Evolutionary conservation across 2,329 filamentous ascomycete species (phyloP).

Genomic region (Lasiodiplodia sp.): DNA sequence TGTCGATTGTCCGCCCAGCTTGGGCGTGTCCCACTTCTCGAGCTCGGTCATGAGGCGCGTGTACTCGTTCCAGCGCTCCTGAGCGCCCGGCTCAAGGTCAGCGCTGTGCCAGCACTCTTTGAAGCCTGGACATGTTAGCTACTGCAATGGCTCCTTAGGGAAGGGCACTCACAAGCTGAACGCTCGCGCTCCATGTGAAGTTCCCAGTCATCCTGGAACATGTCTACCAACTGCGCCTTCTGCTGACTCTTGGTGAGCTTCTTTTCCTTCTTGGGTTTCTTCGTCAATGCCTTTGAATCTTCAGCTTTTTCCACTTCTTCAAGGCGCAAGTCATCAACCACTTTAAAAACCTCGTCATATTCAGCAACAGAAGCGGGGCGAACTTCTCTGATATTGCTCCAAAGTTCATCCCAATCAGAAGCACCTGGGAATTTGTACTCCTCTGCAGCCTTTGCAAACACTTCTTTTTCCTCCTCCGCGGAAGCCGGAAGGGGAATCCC

Average conservation of each 20-base stretch:
- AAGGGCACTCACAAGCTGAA: slow-evolving; percentile 40
- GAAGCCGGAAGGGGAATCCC: background rate
- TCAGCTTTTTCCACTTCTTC: too few species aligned
- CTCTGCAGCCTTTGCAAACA: background rate
- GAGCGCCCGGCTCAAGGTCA: slow-evolving; percentile 52
- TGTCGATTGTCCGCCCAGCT: background rate
- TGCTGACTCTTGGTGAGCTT: background rate
- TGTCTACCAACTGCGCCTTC: background rate
- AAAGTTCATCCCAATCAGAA: slow-evolving; percentile 4
- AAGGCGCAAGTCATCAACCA: background rate
- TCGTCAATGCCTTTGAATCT: background rate
- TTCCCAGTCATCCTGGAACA: slow-evolving; percentile 37
- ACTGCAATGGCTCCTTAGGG: fast-evolving
- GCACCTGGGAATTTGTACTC: background rate
- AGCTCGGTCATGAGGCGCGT: background rate
- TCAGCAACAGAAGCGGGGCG: background rate
- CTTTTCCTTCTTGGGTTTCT: slow-evolving; percentile 9
- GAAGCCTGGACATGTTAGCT: slow-evolving; percentile 39
- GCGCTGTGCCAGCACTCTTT: slow-evolving; percentile 55
- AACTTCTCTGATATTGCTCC: background rate
- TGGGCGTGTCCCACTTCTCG: slow-evolving; percentile 4
- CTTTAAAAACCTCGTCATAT: background rate
- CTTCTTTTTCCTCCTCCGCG: background rate
- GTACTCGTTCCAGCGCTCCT: slow-evolving; percentile 47
- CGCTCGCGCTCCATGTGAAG: slow-evolving; percentile 45